phyloP scores from a whole-genome alignment of 139 green algal species.

The Volvox africanus region DNA sequence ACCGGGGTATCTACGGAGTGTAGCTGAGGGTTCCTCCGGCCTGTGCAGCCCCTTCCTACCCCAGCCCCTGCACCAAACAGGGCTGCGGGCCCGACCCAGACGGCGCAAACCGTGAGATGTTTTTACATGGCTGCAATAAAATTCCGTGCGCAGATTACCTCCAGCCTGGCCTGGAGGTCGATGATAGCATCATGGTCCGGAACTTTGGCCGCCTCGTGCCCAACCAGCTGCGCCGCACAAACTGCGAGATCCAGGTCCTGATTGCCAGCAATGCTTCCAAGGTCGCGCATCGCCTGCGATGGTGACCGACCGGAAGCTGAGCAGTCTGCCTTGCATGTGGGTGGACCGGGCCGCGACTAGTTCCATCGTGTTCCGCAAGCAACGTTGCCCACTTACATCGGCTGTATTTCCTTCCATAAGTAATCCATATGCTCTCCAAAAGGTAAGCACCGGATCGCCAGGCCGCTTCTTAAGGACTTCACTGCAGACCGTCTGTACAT shows the following conservation, averaged over 20 bases:
- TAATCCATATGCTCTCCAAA: constrained; percentile 77
- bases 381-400: constrained; percentile 55
- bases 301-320: background rate
- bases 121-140: too few species aligned
- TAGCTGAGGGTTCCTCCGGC: too few species aligned
- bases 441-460: constrained; percentile 64
- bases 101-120: too few species aligned
- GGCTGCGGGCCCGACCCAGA: too few species aligned
- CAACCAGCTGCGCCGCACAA: constrained; percentile 67
- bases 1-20: too few species aligned
- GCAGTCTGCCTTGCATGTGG: constrained; percentile 13
- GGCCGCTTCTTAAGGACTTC: constrained; percentile 66
- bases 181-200: constrained; percentile 74
- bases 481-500: constrained; percentile 76
- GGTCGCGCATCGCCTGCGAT: constrained; percentile 72
- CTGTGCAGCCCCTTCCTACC: too few species aligned
- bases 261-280: constrained; percentile 54
- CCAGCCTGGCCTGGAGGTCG: constrained; percentile 63
- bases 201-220: constrained; percentile 66
- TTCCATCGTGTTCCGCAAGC: too few species aligned
- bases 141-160: constrained; percentile 52
- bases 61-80: too few species aligned
- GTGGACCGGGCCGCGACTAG: constrained; percentile 20
- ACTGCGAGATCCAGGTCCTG: constrained; percentile 66
- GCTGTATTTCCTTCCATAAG: constrained; percentile 64